Base-by-base conservation (phyloP, 768 basidiomycete genomes). In the Lactarius akahatsu region DNA sequence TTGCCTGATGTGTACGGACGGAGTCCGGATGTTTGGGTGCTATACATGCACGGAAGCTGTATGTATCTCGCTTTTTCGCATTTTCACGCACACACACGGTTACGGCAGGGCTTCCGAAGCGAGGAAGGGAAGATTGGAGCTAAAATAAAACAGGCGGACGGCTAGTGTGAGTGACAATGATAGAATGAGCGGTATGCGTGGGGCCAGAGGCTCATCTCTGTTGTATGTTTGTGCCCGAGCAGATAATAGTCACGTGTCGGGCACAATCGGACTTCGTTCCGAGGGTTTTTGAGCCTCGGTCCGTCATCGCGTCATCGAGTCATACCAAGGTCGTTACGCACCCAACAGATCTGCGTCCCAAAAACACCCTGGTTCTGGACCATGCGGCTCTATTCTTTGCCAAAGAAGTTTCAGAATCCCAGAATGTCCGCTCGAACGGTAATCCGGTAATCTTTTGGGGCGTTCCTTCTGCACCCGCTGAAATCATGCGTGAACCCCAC, bases 121-220 rank as follows among this genome's bases (percentile, higher is more conserved):
- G 47, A 52, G 15, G 23, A 52, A 52, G 50, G 50, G 50, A 52
- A 26, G 50, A 52, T 52, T 52, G 50, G 50, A 52, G 50, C 15
- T 15, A 40, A 40, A 40, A 15, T 28, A n/a, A n/a, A n/a, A 50
- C 23, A 13, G 11, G 11, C 13, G n/a, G 47, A 26, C 23, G 23
- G 50, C 50, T 52, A 28, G 10, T n/a, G n/a, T 23, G 23, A 26
- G 20, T 23, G 47, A 15, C 13, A 52, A 13, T 15, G 26, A 52
- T 26, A 15, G 47, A 50, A 26, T 38, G 26, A 28, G 2, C 28
- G 28, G 28, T 47, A 23, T 26, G 23, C 4, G 23, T 26, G 1
- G 50, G 50, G 8, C 26, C 5, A 4, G 11, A 23, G 50, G 23
- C 26, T 26, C 50, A 52, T 23, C 5, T 52, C 50, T 52, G 23